Evolutionary conservation across 208 protist genomes (phyloP).

Genomic region (Leishmania gerbilli): DNA sequence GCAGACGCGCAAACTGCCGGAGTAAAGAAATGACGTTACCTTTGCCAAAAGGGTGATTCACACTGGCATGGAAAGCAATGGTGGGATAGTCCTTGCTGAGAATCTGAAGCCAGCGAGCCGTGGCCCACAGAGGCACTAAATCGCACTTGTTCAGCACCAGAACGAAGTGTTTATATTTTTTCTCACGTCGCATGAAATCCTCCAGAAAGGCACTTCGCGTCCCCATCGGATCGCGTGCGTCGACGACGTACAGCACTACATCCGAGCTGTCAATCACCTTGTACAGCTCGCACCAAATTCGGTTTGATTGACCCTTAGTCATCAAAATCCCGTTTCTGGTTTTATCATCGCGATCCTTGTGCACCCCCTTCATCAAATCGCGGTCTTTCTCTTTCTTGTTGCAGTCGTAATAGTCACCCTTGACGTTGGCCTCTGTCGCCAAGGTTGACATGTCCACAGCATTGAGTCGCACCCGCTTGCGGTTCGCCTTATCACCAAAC

Average conservation of each 20-base stretch:
- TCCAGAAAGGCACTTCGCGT: constrained; percentile 96
- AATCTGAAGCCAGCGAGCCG: constrained; percentile 96
- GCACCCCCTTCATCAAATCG: constrained; percentile 50
- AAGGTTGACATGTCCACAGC: constrained; percentile 58
- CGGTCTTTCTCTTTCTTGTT: constrained; percentile 62
- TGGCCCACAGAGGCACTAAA: constrained; percentile 99
- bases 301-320: constrained; percentile 98
- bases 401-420: constrained; percentile 54
- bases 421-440: constrained; percentile 48
- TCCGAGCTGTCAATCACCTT: constrained; percentile 99
- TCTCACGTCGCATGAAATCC: constrained; percentile 94
- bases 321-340: constrained; percentile 93
- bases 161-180: constrained; percentile 99
- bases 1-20: constrained; percentile 95
- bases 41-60: constrained; percentile 99
- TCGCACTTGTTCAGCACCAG: constrained; percentile 99
- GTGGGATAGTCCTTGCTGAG: constrained; percentile 99
- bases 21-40: constrained; percentile 99
- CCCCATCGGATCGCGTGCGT: constrained; percentile 98
- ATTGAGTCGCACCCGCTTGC: constrained; percentile 89
- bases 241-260: constrained; percentile 98
- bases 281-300: constrained; percentile 99
- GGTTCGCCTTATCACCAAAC: constrained; percentile 95
- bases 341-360: constrained; percentile 73
- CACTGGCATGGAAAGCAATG: constrained; percentile 99